Percentiles rank a stretch among this genome's conserved stretches.
Conservation (phyloP, 441 rosid species). For the Breynia disticha region DNA sequence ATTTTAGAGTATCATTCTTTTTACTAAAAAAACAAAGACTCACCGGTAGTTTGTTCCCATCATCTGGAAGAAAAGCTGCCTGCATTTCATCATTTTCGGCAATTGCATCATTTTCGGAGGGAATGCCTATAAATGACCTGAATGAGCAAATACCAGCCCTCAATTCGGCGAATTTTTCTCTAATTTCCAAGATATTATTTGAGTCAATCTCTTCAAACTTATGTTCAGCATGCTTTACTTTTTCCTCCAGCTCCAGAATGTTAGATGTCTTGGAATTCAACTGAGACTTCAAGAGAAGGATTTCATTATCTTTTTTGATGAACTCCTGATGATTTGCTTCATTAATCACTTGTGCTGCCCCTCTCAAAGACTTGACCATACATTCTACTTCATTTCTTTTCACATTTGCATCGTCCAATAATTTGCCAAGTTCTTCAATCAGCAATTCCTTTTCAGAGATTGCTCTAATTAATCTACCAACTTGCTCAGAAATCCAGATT, state of each 20-base stretch:
- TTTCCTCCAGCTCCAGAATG: conserved; percentile 44
- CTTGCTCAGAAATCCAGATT: conserved; percentile 87
- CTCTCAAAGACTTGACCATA: conserved; percentile 83
- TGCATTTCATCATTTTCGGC: conserved; percentile 24
- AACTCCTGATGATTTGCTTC: conserved; percentile 90
- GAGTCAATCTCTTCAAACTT: conserved; percentile 58
- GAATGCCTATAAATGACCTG: conserved; percentile 45
- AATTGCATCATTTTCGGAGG: conserved; percentile 26
- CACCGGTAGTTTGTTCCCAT: conserved; percentile 43
- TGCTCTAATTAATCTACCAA: conserved; percentile 52
- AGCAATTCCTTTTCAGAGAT: conserved; percentile 64
- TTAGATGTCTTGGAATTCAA: conserved; percentile 39
- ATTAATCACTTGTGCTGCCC: conserved; percentile 72
- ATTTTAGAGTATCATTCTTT: conserved; percentile 12
- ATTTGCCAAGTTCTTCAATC: conserved; percentile 77
- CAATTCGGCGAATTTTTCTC: conserved; percentile 57
- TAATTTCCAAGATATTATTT: conserved; percentile 42
- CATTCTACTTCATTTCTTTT: conserved; percentile 65
- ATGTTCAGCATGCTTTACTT: conserved; percentile 40
- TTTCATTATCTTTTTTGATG: conserved; percentile 63
- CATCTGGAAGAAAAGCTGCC: conserved; percentile 20
- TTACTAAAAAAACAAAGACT: conserved; percentile 24
- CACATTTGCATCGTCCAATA: conserved; percentile 74
- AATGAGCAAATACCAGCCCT: conserved; percentile 53
- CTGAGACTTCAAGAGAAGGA: conserved; percentile 44